A percentile compares a stretch with the other conserved stretches of the same genome.
These are phyloP conservation scores for Cruciata laevipes DNA, from an alignment of 257 asterid species.

Conservation along the genomic window DNA sequence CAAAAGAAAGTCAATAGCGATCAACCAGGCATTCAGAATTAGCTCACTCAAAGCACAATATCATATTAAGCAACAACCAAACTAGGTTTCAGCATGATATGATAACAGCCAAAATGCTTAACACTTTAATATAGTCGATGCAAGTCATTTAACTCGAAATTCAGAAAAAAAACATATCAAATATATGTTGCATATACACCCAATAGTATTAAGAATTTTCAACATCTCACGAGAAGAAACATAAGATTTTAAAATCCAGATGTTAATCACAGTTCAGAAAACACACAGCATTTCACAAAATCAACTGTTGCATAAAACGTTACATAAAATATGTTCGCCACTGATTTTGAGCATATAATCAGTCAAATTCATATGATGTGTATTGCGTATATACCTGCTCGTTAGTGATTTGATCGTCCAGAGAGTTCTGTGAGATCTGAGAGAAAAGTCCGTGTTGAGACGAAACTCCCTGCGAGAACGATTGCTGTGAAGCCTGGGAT, in stretches of 20 bases:
- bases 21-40: neutral
- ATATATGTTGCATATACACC: neutral
- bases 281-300: neutral
- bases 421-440: constrained; percentile 79
- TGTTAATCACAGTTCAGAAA: neutral
- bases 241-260: neutral
- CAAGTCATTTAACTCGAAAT: neutral
- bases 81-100: neutral
- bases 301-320: neutral
- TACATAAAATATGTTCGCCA: neutral
- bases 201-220: neutral
- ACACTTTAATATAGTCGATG: neutral
- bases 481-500: constrained; percentile 57
- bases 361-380: neutral
- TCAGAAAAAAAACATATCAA: neutral
- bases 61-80: neutral
- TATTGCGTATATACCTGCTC: constrained; percentile 38
- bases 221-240: neutral
- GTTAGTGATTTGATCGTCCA: constrained; percentile 54
- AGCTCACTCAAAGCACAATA: neutral
- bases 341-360: neutral
- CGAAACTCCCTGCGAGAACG: constrained; percentile 76
- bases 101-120: neutral
- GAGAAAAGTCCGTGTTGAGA: constrained; percentile 81
- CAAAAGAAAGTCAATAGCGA: neutral